A percentile compares a stretch with the other conserved stretches of the same genome.
Evolutionary conservation across 805 yeast genomes (phyloP).

Genomic region (Wickerhamomyces xylosicus): DNA sequence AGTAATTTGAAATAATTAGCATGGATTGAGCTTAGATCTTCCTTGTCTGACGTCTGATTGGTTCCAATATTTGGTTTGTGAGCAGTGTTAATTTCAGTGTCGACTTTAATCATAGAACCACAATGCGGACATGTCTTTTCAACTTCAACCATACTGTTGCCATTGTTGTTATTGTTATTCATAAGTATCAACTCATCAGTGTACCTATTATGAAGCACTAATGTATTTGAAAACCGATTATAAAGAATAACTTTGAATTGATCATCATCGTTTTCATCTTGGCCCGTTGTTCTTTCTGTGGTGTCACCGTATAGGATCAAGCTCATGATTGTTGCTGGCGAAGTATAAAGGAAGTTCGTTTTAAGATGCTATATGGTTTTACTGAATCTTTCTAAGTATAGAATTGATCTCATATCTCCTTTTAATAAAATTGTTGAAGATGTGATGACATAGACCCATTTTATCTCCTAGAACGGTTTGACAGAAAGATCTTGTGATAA

Average conservation of each 20-base stretch:
- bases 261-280: too few relatives aligned
- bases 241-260: constrained; percentile 1
- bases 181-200: background rate
- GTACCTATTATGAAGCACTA: background rate
- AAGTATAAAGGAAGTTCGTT: too few relatives aligned
- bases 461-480: too few relatives aligned
- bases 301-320: background rate
- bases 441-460: too few relatives aligned
- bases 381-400: too few relatives aligned
- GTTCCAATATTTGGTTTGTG: too few relatives aligned
- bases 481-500: too few relatives aligned
- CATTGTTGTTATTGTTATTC: too few relatives aligned
- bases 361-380: too few relatives aligned
- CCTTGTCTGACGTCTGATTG: background rate
- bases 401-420: too few relatives aligned
- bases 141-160: background rate
- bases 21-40: background rate
- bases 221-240: background rate
- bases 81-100: background rate
- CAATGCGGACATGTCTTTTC: constrained; percentile 1
- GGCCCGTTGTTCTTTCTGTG: background rate
- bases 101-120: background rate
- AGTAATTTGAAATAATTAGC: background rate
- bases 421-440: too few relatives aligned
- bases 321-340: background rate